phyloP scores from a whole-genome alignment of 257 asterid species.

The Datura wrightii region DNA sequence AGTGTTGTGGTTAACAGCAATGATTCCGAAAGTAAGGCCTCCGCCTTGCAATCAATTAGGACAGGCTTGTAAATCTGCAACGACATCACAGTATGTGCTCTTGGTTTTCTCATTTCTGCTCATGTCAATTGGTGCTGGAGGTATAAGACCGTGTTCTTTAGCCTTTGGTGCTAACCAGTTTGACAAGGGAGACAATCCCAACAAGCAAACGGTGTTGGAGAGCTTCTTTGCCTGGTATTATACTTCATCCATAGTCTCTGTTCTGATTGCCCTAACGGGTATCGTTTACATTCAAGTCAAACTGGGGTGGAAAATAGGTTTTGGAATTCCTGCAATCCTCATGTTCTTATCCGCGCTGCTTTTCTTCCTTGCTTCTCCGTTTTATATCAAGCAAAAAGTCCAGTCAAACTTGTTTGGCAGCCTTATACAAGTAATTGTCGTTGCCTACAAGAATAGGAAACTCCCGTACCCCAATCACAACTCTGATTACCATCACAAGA shows the following conservation, averaged over 20 bases:
- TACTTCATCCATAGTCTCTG: conserved; percentile 53
- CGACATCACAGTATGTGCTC: conserved; percentile 45
- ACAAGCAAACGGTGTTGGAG: conserved; percentile 49
- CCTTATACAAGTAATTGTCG: conserved; percentile 53
- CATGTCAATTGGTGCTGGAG: conserved; percentile 75
- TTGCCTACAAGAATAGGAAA: conserved; percentile 52
- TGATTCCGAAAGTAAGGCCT: conserved; percentile 58
- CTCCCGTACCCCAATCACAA: conserved; percentile 36
- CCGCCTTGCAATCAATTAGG: conserved; percentile 45
- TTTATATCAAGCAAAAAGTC: conserved; percentile 51
- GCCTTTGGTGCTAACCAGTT: conserved; percentile 83
- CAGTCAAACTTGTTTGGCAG: conserved; percentile 53
- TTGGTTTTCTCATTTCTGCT: conserved; percentile 55
- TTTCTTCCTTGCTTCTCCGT: conserved; percentile 54
- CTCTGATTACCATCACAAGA: conserved; percentile 46
- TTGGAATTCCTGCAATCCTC: conserved; percentile 63
- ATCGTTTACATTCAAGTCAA: conserved; percentile 70
- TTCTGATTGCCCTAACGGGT: conserved; percentile 57
- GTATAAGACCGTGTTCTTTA: conserved; percentile 64
- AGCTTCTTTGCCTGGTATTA: conserved; percentile 77
- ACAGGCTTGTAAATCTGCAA: conserved; percentile 48
- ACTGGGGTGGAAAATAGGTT: conserved; percentile 69
- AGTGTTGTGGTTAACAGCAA: conserved; percentile 69
- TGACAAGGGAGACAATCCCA: conserved; percentile 39
- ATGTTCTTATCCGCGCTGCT: conserved; percentile 54